phyloP scores from a whole-genome alignment of 176 grass and related monocot species.

The Areca catechu region DNA sequence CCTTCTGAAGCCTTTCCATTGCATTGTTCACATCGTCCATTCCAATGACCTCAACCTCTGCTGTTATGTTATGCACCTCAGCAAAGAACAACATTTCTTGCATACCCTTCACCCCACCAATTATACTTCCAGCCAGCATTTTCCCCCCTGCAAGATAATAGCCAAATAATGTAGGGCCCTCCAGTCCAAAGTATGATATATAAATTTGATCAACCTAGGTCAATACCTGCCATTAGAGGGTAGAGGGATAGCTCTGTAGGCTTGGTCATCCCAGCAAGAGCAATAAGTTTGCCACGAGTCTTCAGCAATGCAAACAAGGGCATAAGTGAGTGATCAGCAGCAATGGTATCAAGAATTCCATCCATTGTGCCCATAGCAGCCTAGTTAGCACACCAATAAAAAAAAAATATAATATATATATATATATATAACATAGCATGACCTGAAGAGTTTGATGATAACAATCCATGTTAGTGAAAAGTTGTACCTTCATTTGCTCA shows the following conservation, averaged over 20 bases:
- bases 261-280: constrained; percentile 14
- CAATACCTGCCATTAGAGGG: constrained; percentile 11
- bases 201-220: too few relatives aligned
- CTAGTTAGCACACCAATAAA: neutral
- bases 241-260: constrained; percentile 15
- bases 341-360: constrained; percentile 18
- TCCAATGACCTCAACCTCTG: constrained; percentile 23
- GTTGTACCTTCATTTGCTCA: constrained; percentile 22
- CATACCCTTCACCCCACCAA: constrained; percentile 16
- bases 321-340: constrained; percentile 1
- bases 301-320: constrained; percentile 16
- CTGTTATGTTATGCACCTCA: constrained; percentile 10
- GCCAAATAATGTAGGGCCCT: too few relatives aligned
- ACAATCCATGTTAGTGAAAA: neutral
- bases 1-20: constrained; percentile 17
- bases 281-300: constrained; percentile 18
- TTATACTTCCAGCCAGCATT: constrained; percentile 20
- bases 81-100: constrained; percentile 28
- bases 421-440: neutral
- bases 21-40: constrained; percentile 20
- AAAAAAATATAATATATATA: too few relatives aligned
- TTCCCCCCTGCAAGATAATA: constrained; percentile 13
- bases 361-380: constrained; percentile 23
- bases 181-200: too few relatives aligned
- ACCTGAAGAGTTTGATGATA: neutral